Evolutionary conservation across 257 asterid species (phyloP), one percentile per base, ranked within the genome.

Genomic region (Solanum boliviense): DNA sequence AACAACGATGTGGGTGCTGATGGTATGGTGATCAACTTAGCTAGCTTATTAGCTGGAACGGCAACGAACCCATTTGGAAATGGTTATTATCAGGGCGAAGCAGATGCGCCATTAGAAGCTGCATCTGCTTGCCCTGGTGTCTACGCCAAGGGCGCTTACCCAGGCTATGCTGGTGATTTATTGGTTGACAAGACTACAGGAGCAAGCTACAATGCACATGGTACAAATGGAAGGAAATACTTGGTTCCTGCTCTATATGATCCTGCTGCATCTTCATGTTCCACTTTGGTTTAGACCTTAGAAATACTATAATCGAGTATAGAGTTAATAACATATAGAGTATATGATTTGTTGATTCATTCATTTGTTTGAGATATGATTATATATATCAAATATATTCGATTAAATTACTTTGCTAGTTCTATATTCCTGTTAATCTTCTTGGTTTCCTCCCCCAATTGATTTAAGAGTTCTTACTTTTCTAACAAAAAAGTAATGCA

Each of bases 51-150:
- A 86, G 96, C 94, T n/a, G 94, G 93, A 5, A 90, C 96, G 0
- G 95, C 88, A 0, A 94, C 96, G 31, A 94, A 94, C 70, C 96
- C 96, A 1, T 94, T 93, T 83, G 92, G 93, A 46, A 92, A 87
- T 25, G 96, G 95, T 16, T 94, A 82, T 39, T 94, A 88, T 18
- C 95, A 93, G 29, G 96, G 96, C 9, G 89, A 93, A 16, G 86
- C 93, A 1, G 91, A 71, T 11, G 97, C 94, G 6, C 97, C 94
- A 13, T 39, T 94, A 5, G 97, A 94, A 62, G 95, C 94, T 4
- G 92, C 94, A 2, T 86, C 95, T 8, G 97, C 95, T 82, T 94
- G 97, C 29, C 87, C 93, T 0, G 97, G 95, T 4, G 87, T 94
- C 7, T 94, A 90, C 34, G 97, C 89, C 0, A 90, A 89, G 2